Evolutionary conservation across 2,329 filamentous ascomycete species (phyloP).

Genomic region (Fusarium nematophilum): DNA sequence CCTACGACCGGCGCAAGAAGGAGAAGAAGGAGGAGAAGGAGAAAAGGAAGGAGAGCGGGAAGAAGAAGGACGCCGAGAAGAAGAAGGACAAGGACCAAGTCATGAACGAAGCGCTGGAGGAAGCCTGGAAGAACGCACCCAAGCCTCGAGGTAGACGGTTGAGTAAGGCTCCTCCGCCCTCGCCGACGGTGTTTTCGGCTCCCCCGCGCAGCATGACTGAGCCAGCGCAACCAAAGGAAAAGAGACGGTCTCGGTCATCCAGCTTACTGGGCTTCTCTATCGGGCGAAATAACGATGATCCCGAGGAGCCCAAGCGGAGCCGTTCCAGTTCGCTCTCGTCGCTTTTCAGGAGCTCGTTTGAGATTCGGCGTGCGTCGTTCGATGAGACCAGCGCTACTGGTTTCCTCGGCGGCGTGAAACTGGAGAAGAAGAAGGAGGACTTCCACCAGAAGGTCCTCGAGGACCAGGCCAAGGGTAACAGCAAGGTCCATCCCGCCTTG

Average conservation of each 20-base stretch:
- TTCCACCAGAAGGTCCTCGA: constrained; percentile 46
- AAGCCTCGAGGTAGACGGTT: constrained; percentile 45
- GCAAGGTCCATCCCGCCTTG: constrained; percentile 50
- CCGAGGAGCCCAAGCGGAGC: constrained; percentile 41
- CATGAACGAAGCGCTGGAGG: constrained; percentile 38
- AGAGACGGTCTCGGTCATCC: constrained; percentile 42
- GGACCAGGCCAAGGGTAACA: constrained; percentile 40
- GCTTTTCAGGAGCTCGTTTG: constrained; percentile 50
- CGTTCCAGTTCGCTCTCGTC: constrained; percentile 53
- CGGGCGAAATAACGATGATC: constrained; percentile 36
- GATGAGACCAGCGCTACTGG: constrained; percentile 47
- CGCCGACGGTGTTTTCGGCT: constrained; percentile 11
- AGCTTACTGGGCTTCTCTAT: constrained; percentile 43
- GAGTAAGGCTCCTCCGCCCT: constrained; percentile 48
- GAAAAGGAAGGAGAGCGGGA: constrained; percentile 55
- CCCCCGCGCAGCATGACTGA: constrained; percentile 37
- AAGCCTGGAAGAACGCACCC: constrained; percentile 36
- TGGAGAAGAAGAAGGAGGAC: constrained; percentile 53
- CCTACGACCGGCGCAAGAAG: constrained; percentile 64
- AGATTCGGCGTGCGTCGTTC: constrained; percentile 48
- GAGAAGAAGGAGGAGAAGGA: constrained; percentile 62
- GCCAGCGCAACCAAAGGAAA: constrained; percentile 26
- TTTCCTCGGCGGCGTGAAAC: constrained; percentile 56
- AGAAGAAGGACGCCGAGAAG: constrained; percentile 45
- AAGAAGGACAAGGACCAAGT: constrained; percentile 28